These are phyloP conservation scores for Globisporangium acanthophoron DNA, from an alignment of 352 stramenopile genomes.

Conservation along the genomic window DNA sequence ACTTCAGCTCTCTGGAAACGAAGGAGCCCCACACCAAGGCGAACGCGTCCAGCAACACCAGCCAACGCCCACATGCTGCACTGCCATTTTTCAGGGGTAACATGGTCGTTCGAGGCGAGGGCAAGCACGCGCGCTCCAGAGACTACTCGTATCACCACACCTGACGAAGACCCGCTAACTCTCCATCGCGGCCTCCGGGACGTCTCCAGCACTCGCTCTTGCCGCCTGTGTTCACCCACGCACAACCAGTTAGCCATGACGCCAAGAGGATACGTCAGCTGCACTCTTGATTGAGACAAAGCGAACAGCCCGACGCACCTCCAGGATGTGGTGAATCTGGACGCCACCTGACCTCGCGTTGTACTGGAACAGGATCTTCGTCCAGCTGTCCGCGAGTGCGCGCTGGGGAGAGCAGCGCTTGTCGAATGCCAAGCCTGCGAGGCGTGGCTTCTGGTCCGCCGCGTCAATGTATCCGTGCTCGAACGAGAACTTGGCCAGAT, in stretches of 20 bases:
- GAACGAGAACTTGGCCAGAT: constrained; percentile 77
- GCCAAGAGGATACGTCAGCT: constrained; percentile 4
- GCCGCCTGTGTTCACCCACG: constrained; percentile 17
- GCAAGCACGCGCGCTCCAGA: constrained; percentile 33
- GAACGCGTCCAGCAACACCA: constrained; percentile 13
- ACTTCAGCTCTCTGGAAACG: constrained; percentile 13
- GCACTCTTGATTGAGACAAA: background rate
- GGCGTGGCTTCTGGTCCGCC: constrained; percentile 29
- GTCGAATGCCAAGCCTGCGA: constrained; percentile 55
- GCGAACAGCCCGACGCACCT: constrained; percentile 29
- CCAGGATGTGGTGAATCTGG: constrained; percentile 55
- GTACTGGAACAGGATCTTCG: constrained; percentile 83
- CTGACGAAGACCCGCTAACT: constrained; percentile 11
- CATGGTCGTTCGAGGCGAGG: constrained; percentile 50
- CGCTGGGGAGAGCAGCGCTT: constrained; percentile 79
- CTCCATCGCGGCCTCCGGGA: constrained; percentile 11
- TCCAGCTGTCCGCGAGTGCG: constrained; percentile 84
- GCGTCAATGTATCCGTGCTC: constrained; percentile 50
- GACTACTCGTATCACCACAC: constrained; percentile 31
- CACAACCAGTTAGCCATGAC: background rate
- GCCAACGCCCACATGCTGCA: constrained; percentile 18
- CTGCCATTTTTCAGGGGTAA: constrained; percentile 72
- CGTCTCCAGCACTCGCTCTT: constrained; percentile 1
- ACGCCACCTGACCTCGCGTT: constrained; percentile 56
- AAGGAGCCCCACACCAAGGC: constrained; percentile 4